phyloP scores from a whole-genome alignment of 2,329 filamentous ascomycete species.

The Lachnellula subtilissima region DNA sequence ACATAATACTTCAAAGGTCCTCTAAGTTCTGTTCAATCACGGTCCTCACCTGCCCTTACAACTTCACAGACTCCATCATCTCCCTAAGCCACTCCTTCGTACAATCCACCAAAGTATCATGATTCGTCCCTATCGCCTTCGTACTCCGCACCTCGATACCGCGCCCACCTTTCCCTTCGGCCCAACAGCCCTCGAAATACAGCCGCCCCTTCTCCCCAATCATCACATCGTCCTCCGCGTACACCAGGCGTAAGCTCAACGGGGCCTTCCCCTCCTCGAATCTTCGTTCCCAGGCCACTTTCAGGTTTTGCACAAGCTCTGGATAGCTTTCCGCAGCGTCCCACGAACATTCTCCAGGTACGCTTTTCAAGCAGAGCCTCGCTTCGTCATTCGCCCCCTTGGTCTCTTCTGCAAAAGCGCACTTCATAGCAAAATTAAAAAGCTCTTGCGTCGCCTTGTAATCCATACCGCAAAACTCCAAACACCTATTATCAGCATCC shows the following conservation, averaged over 20 bases:
- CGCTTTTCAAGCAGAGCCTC: constrained; percentile 25
- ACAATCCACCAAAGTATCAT: constrained; percentile 32
- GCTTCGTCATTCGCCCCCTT: constrained; percentile 28
- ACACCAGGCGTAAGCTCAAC: constrained; percentile 23
- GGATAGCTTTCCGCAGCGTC: constrained; percentile 20
- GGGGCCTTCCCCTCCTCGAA: constrained; percentile 8
- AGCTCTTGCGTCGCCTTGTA: constrained; percentile 13
- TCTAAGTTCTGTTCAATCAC: too few species aligned
- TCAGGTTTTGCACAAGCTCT: constrained; percentile 14
- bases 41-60: too few species aligned
- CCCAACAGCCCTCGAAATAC: constrained; percentile 41
- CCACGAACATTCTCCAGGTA: constrained; percentile 11
- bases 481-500: constrained; percentile 6
- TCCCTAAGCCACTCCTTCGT: background rate
- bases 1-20: too few species aligned
- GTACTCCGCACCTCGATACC: constrained; percentile 33
- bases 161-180: constrained; percentile 23
- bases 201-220: constrained; percentile 37
- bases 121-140: constrained; percentile 33
- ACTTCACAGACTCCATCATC: too few species aligned
- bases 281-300: constrained; percentile 15
- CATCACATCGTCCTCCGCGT: constrained; percentile 38
- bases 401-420: constrained; percentile 23
- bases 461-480: constrained; percentile 16
- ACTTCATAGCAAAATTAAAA: constrained; percentile 13